Conservation (phyloP, 768 basidiomycete genomes). For the Auriscalpium microsporum region DNA sequence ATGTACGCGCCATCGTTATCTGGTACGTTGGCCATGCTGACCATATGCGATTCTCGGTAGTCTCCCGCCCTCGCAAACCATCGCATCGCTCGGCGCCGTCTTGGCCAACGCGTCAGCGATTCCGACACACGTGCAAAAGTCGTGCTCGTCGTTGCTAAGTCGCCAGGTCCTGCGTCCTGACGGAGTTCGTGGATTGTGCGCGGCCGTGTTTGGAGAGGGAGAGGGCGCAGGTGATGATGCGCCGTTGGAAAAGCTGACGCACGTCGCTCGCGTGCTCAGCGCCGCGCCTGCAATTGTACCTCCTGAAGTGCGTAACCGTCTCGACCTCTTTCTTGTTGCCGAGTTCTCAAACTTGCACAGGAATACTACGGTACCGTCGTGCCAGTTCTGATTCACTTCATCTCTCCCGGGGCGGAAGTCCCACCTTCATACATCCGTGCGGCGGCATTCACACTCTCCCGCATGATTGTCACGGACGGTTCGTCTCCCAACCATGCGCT, state of each 20-base stretch:
- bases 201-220: conserved; percentile 60
- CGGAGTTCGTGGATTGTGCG: conserved; percentile 62
- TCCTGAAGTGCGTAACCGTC: conserved; percentile 29
- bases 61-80: conserved; percentile 55
- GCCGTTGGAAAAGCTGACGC: conserved; percentile 63
- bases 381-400: conserved; percentile 45
- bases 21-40: background rate
- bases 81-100: conserved; percentile 55
- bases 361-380: conserved; percentile 50
- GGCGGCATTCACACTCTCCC: conserved; percentile 60
- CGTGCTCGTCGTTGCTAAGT: conserved; percentile 57
- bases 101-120: conserved; percentile 35
- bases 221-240: conserved; percentile 41
- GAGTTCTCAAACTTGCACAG: conserved; percentile 28
- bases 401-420: conserved; percentile 29
- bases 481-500: conserved; percentile 19
- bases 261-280: conserved; percentile 54
- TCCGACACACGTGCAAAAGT: conserved; percentile 44
- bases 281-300: conserved; percentile 51
- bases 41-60: conserved; percentile 25
- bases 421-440: conserved; percentile 46
- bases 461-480: conserved; percentile 42
- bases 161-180: conserved; percentile 62
- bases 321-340: too few relatives aligned
- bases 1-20: conserved; percentile 37